These are phyloP conservation scores for Chlamydomonas schloesseri DNA, from an alignment of 139 green algal species.

Conservation along the genomic window DNA sequence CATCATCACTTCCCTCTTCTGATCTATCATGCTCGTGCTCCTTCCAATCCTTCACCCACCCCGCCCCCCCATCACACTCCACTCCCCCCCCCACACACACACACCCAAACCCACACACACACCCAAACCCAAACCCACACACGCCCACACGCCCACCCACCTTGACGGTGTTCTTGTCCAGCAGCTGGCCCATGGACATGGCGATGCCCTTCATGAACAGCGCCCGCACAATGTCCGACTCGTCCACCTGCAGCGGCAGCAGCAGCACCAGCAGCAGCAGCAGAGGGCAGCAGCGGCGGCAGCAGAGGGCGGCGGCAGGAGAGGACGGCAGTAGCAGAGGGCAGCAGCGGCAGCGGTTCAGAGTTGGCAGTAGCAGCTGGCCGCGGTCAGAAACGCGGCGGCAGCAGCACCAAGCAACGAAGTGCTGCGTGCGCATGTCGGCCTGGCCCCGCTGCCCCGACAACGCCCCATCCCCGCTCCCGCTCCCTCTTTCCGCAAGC, in stretches of 20 bases:
- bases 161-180: constrained; percentile 80
- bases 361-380: not conserved
- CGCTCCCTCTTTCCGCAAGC: too few species aligned
- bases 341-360: not conserved
- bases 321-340: too few species aligned
- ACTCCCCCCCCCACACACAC: constrained; percentile 51
- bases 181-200: constrained; percentile 88
- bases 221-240: constrained; percentile 87
- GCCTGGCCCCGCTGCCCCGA: too few species aligned
- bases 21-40: not conserved
- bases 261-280: not conserved
- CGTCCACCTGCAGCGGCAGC: constrained; percentile 81
- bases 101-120: too few species aligned
- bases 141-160: not conserved
- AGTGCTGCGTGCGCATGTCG: too few species aligned
- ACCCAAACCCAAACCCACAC: not conserved
- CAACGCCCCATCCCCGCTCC: too few species aligned
- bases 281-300: not conserved
- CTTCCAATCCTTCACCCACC: not conserved
- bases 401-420: too few species aligned
- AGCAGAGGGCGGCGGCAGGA: too few species aligned
- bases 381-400: too few species aligned
- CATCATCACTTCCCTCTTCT: not conserved
- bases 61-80: not conserved
- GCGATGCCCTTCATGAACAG: constrained; percentile 99